These are phyloP conservation scores for Phyllosticta citrichinensis DNA, from an alignment of 2,329 filamentous ascomycete species.

Conservation along the genomic window DNA sequence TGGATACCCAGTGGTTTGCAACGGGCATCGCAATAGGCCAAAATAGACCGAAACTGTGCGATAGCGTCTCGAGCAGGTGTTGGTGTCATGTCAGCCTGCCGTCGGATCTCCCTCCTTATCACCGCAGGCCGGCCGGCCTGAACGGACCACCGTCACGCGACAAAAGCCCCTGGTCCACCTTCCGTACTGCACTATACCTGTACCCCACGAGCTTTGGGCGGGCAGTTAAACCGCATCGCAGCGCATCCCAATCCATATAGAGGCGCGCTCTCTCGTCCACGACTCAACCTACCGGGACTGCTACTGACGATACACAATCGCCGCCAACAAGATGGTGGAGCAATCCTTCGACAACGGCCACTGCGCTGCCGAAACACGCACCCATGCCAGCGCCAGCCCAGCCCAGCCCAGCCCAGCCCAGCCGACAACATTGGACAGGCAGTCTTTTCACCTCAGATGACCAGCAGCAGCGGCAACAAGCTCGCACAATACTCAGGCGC, in stretches of 20 bases:
- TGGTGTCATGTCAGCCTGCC: not conserved
- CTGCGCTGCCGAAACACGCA: no score
- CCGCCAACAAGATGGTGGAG: not conserved
- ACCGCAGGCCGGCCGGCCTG: not conserved
- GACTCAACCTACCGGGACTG: not conserved
- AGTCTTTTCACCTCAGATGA: no score
- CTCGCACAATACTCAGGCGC: no score
- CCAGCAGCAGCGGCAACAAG: no score
- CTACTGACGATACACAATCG: not conserved
- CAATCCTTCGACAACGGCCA: not conserved
- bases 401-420: no score
- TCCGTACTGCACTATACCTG: no score
- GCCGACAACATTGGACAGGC: no score
- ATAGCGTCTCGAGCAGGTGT: not conserved
- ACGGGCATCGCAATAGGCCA: not conserved
- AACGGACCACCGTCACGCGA: not conserved
- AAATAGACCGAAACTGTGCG: not conserved
- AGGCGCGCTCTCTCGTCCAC: not conserved
- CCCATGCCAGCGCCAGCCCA: no score
- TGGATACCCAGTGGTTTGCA: not conserved
- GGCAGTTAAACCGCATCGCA: not conserved
- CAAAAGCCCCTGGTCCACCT: not conserved
- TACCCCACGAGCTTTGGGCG: no score
- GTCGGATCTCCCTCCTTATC: not conserved
- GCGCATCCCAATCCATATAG: not conserved